Conservation (phyloP, 805 yeast genomes). For the Kodamaea restingae region DNA sequence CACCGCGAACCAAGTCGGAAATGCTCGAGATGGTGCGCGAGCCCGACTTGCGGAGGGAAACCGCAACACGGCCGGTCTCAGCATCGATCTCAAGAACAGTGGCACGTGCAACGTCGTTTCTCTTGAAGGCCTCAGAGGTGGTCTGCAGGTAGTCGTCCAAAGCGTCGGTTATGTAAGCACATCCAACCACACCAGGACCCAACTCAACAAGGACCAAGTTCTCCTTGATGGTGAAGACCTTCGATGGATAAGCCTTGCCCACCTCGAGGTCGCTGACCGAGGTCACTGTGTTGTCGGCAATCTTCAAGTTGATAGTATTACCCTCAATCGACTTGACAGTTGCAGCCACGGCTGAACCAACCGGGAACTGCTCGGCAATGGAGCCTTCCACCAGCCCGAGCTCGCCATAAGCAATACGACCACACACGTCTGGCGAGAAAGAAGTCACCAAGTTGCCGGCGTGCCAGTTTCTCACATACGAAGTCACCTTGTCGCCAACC, state of each 20-base stretch:
- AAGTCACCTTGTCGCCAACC: slow-evolving; percentile 50
- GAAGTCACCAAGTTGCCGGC: slow-evolving; percentile 65
- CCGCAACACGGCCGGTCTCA: slow-evolving; percentile 51
- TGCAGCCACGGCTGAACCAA: slow-evolving; percentile 67
- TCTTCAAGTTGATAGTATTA: slow-evolving; percentile 46
- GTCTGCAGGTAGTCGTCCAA: slow-evolving; percentile 59
- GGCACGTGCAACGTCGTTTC: slow-evolving; percentile 56
- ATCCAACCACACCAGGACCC: slow-evolving; percentile 58
- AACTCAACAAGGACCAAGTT: slow-evolving; percentile 64
- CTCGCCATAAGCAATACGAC: slow-evolving; percentile 63
- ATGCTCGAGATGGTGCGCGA: slow-evolving; percentile 8
- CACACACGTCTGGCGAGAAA: slow-evolving; percentile 63
- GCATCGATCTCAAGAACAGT: slow-evolving; percentile 47
- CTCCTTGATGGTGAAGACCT: slow-evolving; percentile 55
- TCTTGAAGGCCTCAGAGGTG: slow-evolving; percentile 45
- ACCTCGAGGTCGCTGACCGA: slow-evolving; percentile 48
- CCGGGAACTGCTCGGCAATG: slow-evolving; percentile 57
- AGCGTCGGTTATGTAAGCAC: slow-evolving; percentile 74
- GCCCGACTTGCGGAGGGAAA: slow-evolving; percentile 54
- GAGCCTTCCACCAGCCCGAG: slow-evolving; percentile 32
- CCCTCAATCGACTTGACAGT: slow-evolving; percentile 54
- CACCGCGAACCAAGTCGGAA: slow-evolving; percentile 59
- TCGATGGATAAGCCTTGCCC: slow-evolving; percentile 58
- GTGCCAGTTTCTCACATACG: slow-evolving; percentile 62
- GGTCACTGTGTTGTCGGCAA: slow-evolving; percentile 27